Conservation (phyloP, 768 basidiomycete genomes). For the Candolleomyces efflorescens region DNA sequence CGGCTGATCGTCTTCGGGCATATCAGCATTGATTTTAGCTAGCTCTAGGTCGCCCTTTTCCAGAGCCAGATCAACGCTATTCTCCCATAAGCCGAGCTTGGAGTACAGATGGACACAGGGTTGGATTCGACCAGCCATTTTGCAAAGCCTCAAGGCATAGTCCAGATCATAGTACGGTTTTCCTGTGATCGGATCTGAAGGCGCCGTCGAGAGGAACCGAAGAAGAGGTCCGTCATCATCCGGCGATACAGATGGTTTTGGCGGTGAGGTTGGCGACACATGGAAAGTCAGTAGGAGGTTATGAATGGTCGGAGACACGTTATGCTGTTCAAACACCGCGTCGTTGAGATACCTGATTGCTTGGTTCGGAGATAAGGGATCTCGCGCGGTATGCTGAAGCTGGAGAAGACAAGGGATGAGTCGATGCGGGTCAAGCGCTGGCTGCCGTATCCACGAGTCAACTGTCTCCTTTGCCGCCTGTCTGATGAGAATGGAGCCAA, state of each 20-base stretch:
- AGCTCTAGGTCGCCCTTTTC: slow-evolving; percentile 93
- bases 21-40: slow-evolving; percentile 93
- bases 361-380: slow-evolving; percentile 76
- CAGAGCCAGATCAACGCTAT: slow-evolving; percentile 91
- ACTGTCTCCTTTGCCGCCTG: slow-evolving; percentile 87
- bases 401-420: slow-evolving; percentile 88
- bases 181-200: slow-evolving; percentile 74
- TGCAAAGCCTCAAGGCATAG: slow-evolving; percentile 92
- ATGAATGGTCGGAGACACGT: slow-evolving; percentile 83
- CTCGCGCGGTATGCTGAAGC: slow-evolving; percentile 66
- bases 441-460: slow-evolving; percentile 87
- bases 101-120: slow-evolving; percentile 96
- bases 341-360: slow-evolving; percentile 87
- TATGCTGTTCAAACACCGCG: slow-evolving; percentile 75
- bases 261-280: slow-evolving; percentile 59
- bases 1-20: slow-evolving; percentile 85
- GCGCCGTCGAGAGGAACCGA: slow-evolving; percentile 79
- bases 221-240: slow-evolving; percentile 73
- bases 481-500: slow-evolving; percentile 82
- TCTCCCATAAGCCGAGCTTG: slow-evolving; percentile 96
- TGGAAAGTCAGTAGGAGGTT: slow-evolving; percentile 92
- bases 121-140: slow-evolving; percentile 71
- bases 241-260: slow-evolving; percentile 22
- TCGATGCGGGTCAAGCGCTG: slow-evolving; percentile 72
- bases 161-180: slow-evolving; percentile 96